These are phyloP conservation scores for Colletotrichum sp. DNA, from an alignment of 2,329 filamentous ascomycete species.

Conservation along the genomic window DNA sequence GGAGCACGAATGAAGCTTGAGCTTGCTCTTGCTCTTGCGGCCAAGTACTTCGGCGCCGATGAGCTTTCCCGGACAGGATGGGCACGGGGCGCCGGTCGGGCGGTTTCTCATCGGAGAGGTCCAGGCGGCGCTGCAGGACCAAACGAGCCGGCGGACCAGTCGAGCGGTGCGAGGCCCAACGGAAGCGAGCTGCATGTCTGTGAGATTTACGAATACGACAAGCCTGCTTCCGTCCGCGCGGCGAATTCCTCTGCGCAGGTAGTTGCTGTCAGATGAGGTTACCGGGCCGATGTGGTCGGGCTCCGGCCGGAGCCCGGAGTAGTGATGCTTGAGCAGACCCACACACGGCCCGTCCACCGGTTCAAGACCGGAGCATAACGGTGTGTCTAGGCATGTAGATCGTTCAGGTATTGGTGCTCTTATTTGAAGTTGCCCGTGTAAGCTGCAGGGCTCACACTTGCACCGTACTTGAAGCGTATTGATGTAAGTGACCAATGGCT, in stretches of 20 bases:
- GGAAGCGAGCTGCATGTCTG: background rate
- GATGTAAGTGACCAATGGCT: background rate
- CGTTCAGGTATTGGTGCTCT: background rate
- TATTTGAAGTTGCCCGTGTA: background rate
- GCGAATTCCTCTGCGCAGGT: background rate
- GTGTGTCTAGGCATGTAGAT: background rate
- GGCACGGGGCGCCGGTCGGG: background rate
- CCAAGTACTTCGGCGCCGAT: background rate
- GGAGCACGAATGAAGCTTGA: slow-evolving; percentile 10
- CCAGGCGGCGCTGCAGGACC: background rate
- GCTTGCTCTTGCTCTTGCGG: background rate
- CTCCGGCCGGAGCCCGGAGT: background rate
- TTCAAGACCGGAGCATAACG: background rate
- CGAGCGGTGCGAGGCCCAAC: background rate
- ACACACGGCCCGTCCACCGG: background rate
- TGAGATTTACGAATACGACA: background rate
- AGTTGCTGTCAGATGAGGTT: background rate
- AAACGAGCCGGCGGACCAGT: background rate
- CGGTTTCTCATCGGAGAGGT: background rate
- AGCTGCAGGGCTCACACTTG: background rate
- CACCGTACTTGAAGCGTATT: background rate
- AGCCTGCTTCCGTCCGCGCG: background rate
- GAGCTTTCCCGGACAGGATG: background rate
- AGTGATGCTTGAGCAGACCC: background rate
- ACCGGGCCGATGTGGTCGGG: background rate